phyloP scores from a whole-genome alignment of 2,329 filamentous ascomycete genomes.

The Phyllosticta paracitricarpa region DNA sequence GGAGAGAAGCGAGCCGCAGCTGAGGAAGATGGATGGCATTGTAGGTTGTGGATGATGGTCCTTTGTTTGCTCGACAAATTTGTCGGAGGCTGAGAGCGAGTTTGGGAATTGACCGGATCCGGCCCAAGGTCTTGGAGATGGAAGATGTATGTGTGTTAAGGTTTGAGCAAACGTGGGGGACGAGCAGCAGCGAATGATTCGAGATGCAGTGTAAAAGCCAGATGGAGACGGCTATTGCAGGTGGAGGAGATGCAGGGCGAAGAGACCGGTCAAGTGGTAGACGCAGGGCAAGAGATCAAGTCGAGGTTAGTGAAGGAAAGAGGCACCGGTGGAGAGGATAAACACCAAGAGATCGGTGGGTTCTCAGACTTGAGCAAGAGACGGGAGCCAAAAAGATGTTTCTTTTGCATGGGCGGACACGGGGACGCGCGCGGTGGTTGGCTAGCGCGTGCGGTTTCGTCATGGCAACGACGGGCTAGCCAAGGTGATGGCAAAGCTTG shows the following conservation, averaged over 20 bases:
- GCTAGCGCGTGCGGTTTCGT: neutral
- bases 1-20: constrained; percentile 1
- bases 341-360: neutral
- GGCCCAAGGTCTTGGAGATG: neutral
- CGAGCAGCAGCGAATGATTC: neutral
- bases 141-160: neutral
- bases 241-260: neutral
- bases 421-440: neutral
- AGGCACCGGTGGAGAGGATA: neutral
- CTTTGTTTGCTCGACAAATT: neutral
- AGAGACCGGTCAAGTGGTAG: neutral
- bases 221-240: neutral
- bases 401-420: neutral
- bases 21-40: constrained; percentile 1
- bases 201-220: neutral
- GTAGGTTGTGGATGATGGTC: neutral
- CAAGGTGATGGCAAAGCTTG: neutral
- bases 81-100: neutral
- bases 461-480: neutral
- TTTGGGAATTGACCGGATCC: neutral
- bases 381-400: neutral
- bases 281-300: neutral
- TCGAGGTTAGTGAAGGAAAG: neutral
- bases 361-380: neutral
- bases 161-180: neutral